Evolutionary conservation across 352 stramenopile genomes (phyloP).

Genomic region (Phytophthora cactorum): DNA sequence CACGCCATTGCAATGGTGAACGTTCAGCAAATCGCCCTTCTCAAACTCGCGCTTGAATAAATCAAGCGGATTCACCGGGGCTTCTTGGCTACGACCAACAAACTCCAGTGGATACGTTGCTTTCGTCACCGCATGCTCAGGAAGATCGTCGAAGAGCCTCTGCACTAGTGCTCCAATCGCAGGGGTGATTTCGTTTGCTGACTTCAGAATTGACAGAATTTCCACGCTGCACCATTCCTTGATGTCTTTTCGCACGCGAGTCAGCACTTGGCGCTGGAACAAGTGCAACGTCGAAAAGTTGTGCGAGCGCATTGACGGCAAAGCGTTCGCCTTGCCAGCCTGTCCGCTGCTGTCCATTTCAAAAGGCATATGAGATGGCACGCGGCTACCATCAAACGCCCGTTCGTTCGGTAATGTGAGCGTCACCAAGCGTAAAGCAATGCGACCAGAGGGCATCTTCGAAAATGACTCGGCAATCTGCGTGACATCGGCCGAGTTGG

Average conservation of each 20-base stretch:
- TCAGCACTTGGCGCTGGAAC: constrained; percentile 80
- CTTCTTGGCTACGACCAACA: constrained; percentile 67
- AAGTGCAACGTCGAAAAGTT: constrained; percentile 68
- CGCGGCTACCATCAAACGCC: constrained; percentile 51
- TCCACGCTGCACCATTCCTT: constrained; percentile 88
- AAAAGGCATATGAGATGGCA: constrained; percentile 51
- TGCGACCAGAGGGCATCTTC: constrained; percentile 42
- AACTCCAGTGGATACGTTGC: constrained; percentile 79
- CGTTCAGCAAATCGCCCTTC: constrained; percentile 44
- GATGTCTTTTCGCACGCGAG: constrained; percentile 68
- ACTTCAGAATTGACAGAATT: constrained; percentile 79
- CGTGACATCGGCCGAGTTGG: constrained; percentile 36
- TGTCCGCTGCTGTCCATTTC: constrained; percentile 55
- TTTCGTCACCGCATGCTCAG: constrained; percentile 59
- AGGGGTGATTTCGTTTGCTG: constrained; percentile 68
- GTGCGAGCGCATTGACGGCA: constrained; percentile 42
- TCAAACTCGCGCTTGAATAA: constrained; percentile 73
- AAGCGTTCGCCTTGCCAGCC: constrained; percentile 15
- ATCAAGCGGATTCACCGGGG: constrained; percentile 53
- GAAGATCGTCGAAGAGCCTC: constrained; percentile 77
- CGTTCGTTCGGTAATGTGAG: constrained; percentile 82
- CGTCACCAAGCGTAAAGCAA: constrained; percentile 79
- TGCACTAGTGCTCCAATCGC: constrained; percentile 71
- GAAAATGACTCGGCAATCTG: constrained; percentile 66
- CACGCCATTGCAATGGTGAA: constrained; percentile 63